Conservation (phyloP, 805 yeast genomes). For the Sungouiella thailandica region DNA sequence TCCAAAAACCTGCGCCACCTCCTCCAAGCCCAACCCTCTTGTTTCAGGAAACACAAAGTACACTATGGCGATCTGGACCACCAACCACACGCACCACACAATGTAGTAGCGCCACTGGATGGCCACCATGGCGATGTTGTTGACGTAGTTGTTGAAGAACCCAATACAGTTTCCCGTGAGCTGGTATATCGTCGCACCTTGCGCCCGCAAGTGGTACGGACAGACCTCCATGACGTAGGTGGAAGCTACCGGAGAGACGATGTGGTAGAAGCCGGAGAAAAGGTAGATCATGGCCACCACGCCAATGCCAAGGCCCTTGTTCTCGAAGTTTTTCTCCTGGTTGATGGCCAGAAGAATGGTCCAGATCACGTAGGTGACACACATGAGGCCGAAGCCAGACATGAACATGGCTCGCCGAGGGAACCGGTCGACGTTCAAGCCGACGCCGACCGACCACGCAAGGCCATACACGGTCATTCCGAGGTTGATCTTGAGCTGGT, state of each 20-base stretch:
- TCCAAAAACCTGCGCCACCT: conserved; percentile 32
- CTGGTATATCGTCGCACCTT: conserved; percentile 12
- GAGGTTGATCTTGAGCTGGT: conserved; percentile 7
- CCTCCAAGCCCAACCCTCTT: conserved; percentile 33
- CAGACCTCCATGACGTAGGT: conserved; percentile 5
- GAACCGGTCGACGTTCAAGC: background rate
- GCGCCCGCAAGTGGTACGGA: conserved; percentile 1
- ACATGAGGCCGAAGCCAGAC: background rate
- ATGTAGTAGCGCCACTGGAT: conserved; percentile 12
- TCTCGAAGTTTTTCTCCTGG: conserved; percentile 14
- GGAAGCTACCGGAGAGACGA: conserved; percentile 8
- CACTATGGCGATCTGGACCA: conserved; percentile 23
- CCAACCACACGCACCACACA: conserved; percentile 7
- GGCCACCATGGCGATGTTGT: conserved; percentile 18
- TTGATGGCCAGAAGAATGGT: conserved; percentile 21
- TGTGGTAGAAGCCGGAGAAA: conserved; percentile 18
- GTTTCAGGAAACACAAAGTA: conserved; percentile 34
- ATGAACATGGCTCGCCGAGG: background rate
- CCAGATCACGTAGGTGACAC: conserved; percentile 17
- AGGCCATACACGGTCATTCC: conserved; percentile 36
- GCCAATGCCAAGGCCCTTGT: conserved; percentile 13
- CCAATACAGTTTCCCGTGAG: conserved; percentile 33
- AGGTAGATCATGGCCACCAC: conserved; percentile 23
- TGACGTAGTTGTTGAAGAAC: conserved; percentile 13
- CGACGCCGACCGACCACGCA: too few relatives aligned